Evolutionary conservation across 371 early-diverging fungal species (phyloP).

Genomic region (Lichtheimia hyalospora): DNA sequence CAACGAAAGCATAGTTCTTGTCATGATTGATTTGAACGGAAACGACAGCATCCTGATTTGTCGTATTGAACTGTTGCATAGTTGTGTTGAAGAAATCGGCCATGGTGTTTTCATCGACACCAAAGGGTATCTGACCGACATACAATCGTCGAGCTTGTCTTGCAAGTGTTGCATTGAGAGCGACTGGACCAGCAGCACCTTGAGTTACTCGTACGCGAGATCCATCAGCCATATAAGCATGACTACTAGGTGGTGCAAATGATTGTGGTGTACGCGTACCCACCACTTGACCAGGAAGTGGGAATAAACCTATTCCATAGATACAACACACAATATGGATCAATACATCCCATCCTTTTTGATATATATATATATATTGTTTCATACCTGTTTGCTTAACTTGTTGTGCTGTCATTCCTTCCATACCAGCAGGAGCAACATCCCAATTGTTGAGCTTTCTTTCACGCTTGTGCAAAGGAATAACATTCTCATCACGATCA

Average conservation of each 20-base stretch:
- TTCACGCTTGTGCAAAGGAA: constrained; percentile 79
- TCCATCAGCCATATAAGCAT: constrained; percentile 45
- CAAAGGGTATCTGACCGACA: constrained; percentile 90
- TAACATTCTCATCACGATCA: constrained; percentile 52
- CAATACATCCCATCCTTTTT: not conserved
- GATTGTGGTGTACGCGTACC: constrained; percentile 63
- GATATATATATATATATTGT: too few species aligned
- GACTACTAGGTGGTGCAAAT: constrained; percentile 51
- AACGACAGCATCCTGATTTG: constrained; percentile 66
- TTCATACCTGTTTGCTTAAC: constrained; percentile 86
- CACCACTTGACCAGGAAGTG: constrained; percentile 85
- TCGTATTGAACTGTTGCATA: constrained; percentile 70
- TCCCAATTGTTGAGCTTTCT: constrained; percentile 93
- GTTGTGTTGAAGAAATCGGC: constrained; percentile 86
- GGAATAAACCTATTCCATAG: constrained; percentile 71
- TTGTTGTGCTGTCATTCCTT: constrained; percentile 83
- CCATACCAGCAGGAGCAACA: constrained; percentile 89
- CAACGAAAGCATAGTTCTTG: constrained; percentile 94
- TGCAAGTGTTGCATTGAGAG: constrained; percentile 32
- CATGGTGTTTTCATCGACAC: constrained; percentile 74
- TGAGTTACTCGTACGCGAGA: constrained; percentile 35
- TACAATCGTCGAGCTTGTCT: constrained; percentile 87
- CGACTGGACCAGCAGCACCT: constrained; percentile 47
- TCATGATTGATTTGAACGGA: constrained; percentile 88
- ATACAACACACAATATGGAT: too few species aligned